Evolutionary conservation across 23 red algal species (phyloP).

Genomic region (Gracilaria vermiculophylla): DNA sequence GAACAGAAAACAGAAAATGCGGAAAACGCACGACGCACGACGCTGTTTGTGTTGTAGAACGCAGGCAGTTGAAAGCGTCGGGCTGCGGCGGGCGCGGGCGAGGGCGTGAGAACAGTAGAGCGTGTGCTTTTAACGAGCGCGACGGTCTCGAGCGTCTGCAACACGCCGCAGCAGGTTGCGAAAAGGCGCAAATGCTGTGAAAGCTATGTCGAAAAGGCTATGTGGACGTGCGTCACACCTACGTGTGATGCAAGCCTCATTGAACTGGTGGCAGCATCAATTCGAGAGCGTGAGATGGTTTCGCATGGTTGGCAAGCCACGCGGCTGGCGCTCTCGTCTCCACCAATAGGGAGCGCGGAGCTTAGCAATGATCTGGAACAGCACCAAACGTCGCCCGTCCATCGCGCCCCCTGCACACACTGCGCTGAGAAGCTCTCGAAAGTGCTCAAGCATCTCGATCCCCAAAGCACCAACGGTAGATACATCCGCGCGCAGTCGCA

Average conservation of each 20-base stretch:
- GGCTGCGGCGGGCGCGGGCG: not conserved
- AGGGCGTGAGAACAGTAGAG: not conserved
- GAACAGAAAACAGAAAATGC: too few relatives aligned
- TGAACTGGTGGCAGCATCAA: too few relatives aligned
- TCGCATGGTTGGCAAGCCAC: not conserved
- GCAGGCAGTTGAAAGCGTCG: not conserved
- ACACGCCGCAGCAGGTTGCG: not conserved
- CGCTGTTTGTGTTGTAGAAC: not conserved
- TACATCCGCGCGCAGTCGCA: too few relatives aligned
- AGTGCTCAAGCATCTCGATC: too few relatives aligned
- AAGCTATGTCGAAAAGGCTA: not conserved
- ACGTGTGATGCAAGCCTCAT: too few relatives aligned
- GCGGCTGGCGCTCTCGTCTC: not conserved
- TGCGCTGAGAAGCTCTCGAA: too few relatives aligned
- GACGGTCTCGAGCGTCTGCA: not conserved
- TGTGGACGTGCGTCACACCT: not conserved
- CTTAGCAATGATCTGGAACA: not conserved
- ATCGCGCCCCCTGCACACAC: too few relatives aligned
- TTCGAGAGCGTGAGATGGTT: not conserved
- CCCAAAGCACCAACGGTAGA: too few relatives aligned
- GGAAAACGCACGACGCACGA: too few relatives aligned
- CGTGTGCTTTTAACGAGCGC: not conserved
- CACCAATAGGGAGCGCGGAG: not conserved
- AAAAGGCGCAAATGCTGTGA: not conserved
- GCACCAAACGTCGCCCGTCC: not conserved